Percentiles rank a stretch among this genome's conserved stretches.
These are phyloP conservation scores for Alternaria hordeiaustralica DNA, from an alignment of 2,329 filamentous ascomycete genomes.

Conservation along the genomic window DNA sequence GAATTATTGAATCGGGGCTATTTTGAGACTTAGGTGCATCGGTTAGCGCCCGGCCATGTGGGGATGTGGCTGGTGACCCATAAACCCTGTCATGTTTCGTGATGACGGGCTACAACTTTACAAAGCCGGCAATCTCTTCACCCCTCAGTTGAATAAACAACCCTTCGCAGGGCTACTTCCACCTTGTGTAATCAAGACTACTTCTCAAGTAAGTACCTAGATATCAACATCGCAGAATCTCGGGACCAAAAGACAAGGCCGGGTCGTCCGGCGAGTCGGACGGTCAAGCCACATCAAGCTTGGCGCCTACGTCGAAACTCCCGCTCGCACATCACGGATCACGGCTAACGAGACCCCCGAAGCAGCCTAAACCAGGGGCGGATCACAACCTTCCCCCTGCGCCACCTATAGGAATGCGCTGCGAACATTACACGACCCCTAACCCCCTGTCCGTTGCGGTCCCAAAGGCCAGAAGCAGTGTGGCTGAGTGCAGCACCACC, in stretches of 20 bases:
- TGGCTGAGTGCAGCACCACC: slow-evolving; percentile 22
- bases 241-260: too few species aligned
- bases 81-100: background rate
- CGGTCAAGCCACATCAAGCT: background rate
- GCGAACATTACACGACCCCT: background rate
- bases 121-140: background rate
- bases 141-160: too few species aligned
- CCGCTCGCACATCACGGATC: background rate
- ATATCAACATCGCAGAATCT: too few species aligned
- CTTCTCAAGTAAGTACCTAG: too few species aligned
- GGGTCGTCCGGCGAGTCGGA: background rate
- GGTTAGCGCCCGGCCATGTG: background rate
- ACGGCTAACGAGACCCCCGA: slow-evolving; percentile 5
- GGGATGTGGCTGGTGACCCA: slow-evolving; percentile 12
- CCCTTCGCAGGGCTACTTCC: too few species aligned
- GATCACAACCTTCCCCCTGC: background rate
- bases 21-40: slow-evolving; percentile 10
- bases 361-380: slow-evolving; percentile 17
- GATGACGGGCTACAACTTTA: background rate
- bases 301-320: slow-evolving; percentile 1
- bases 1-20: slow-evolving; percentile 10
- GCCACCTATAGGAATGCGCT: background rate
- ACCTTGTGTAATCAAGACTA: too few species aligned
- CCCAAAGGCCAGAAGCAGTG: slow-evolving; percentile 16
- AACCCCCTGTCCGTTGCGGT: background rate